Base-by-base conservation (phyloP, 2,329 filamentous ascomycete genomes). In the Magnaporthiopsis rhizophila region DNA sequence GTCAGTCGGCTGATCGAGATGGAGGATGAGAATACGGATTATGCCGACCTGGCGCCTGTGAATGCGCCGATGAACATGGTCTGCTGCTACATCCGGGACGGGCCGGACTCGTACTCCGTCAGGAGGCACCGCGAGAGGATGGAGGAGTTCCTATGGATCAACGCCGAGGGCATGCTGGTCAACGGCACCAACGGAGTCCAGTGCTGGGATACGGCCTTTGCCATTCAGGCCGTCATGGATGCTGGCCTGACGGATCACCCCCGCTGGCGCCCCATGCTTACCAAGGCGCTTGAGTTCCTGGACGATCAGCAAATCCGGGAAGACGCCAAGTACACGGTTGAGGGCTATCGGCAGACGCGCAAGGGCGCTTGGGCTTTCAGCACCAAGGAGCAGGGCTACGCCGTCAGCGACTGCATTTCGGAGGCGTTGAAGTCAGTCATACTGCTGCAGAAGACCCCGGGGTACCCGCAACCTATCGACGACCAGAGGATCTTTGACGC, bases 171-270 rank as follows among this genome's bases (percentile, higher is more conserved):
- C 7, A 92, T 99, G 91, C 82, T 98, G 61, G 89, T 89, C 76
- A 97, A 97, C 70, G 95, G 95, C 53, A 99, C 95, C 11, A 98
- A 99, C 69, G 95, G 95, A n/a, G 93, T 98, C 1, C 95, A 99
- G 75, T 90, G 88, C 68, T 99, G 95, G 95, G 95, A 99, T 73
- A 99, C 95, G 0, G 85, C 92, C 0, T 98, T 98, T 72, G 79
- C 89, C 24, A 91, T 97, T 45, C 92, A 97, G 74, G 89, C 91
- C 0, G 85, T 91, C 7, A 84, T 91, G 63, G 90, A 91, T 61
- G 88, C 91, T 8, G 92, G 90, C 0, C 83, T 97, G 32, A 88
- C 89, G n/a, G 79, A 87, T 36, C 86, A 96, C 61, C 81, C 87
- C 15, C 86, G 88, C 70, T 97, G 91, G 86, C 85, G 83, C 56